phyloP scores from a whole-genome alignment of 2,329 filamentous ascomycete genomes.

The Alternaria metachromatica region DNA sequence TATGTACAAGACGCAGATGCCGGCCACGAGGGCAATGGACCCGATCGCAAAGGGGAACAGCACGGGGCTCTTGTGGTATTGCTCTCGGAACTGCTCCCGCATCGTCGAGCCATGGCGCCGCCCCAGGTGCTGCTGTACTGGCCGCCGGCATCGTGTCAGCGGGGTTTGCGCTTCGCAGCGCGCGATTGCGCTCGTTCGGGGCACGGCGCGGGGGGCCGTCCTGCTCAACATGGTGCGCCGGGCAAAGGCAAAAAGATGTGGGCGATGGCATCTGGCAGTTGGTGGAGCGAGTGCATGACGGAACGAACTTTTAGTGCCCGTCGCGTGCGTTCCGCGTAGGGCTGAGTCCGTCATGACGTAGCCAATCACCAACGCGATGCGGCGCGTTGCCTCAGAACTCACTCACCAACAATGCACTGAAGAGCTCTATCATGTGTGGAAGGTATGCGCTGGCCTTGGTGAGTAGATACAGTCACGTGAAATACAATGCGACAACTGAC shows the following conservation, averaged over 20 bases:
- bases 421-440: slow-evolving; percentile 72
- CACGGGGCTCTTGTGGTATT: slow-evolving; percentile 50
- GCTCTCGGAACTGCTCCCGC: slow-evolving; percentile 35
- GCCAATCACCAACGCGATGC: slow-evolving; percentile 34
- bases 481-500: slow-evolving; percentile 15
- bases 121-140: slow-evolving; percentile 32
- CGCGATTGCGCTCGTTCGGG: slow-evolving; percentile 27
- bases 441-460: slow-evolving; percentile 70
- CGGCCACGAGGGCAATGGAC: slow-evolving; percentile 49
- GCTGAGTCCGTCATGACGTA: slow-evolving; percentile 43
- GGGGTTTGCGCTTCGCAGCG: slow-evolving; percentile 35
- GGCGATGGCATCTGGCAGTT: slow-evolving; percentile 13
- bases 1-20: slow-evolving; percentile 50
- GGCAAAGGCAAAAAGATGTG: slow-evolving; percentile 21
- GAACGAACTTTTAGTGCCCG: slow-evolving; percentile 35
- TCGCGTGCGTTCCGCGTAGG: slow-evolving; percentile 34
- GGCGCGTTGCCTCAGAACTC: slow-evolving; percentile 9
- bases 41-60: slow-evolving; percentile 46
- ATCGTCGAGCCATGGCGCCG: slow-evolving; percentile 39
- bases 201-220: slow-evolving; percentile 36
- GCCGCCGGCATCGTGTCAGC: slow-evolving; percentile 29
- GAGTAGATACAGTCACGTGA: slow-evolving; percentile 33
- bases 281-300: slow-evolving; percentile 30
- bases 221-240: slow-evolving; percentile 46
- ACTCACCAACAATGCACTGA: slow-evolving; percentile 32